A percentile compares a stretch with the other conserved stretches of the same genome.
These are phyloP conservation scores for Pythium phragmiticola DNA, from an alignment of 352 stramenopile species.

Conservation along the genomic window DNA sequence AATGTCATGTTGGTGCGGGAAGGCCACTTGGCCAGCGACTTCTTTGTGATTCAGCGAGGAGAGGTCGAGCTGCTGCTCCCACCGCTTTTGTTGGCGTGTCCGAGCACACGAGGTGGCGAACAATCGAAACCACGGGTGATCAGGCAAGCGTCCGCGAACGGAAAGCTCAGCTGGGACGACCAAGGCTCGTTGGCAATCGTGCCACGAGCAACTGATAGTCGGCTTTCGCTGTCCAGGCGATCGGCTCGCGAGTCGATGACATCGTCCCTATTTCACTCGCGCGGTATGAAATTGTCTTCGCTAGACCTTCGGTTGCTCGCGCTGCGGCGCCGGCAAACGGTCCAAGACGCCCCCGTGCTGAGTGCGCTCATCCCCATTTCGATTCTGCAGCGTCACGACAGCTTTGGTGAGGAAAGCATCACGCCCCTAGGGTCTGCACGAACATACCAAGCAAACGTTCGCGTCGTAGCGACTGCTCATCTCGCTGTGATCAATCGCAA, in stretches of 20 bases:
- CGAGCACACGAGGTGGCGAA: neutral
- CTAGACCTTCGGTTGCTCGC: conserved; percentile 10
- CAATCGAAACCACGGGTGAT: neutral
- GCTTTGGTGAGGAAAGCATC: conserved; percentile 65
- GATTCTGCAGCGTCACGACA: conserved; percentile 50
- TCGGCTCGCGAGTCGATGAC: conserved; percentile 20
- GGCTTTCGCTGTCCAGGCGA: neutral
- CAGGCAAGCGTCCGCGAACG: neutral
- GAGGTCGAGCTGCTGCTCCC: conserved; percentile 53
- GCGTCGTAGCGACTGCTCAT: conserved; percentile 49
- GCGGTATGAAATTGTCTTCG: conserved; percentile 7
- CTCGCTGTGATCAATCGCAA: conserved; percentile 43
- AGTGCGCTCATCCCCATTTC: conserved; percentile 38
- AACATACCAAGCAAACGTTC: conserved; percentile 51
- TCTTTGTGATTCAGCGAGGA: conserved; percentile 65
- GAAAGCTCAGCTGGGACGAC: neutral
- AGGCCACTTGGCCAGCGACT: conserved; percentile 47
- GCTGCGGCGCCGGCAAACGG: neutral
- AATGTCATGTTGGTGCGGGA: conserved; percentile 56
- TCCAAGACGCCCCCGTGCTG: neutral
- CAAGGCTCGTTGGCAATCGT: neutral
- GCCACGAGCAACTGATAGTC: neutral
- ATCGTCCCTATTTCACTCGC: conserved; percentile 13
- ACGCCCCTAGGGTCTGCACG: conserved; percentile 5
- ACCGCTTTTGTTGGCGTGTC: conserved; percentile 11